A percentile compares a stretch with the other conserved stretches of the same genome.
Conservation (phyloP, 169 alveolate genomes). For the Gregarina niphandrodes region DNA sequence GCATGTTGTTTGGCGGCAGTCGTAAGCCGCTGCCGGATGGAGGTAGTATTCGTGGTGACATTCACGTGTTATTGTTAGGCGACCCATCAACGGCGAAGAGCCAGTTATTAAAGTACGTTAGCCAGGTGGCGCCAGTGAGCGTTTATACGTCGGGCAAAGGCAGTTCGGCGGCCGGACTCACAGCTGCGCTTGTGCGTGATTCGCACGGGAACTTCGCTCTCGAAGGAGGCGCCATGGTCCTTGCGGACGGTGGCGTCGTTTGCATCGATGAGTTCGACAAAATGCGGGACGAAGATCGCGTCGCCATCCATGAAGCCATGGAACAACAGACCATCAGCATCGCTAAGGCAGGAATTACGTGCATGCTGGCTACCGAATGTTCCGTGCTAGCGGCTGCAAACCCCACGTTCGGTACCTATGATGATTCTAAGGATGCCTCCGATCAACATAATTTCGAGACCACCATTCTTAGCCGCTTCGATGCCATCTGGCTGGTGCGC, state of each 20-base stretch:
- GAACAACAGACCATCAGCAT: conserved; percentile 96
- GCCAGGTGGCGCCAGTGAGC: conserved; percentile 86
- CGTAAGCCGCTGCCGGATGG: conserved; percentile 79
- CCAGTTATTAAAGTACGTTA: conserved; percentile 82
- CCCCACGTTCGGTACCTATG: conserved; percentile 91
- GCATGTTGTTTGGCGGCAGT: conserved; percentile 95
- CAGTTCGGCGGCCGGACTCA: conserved; percentile 96
- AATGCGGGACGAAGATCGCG: conserved; percentile 95
- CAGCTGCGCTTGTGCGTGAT: conserved; percentile 87
- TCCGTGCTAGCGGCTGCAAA: conserved; percentile 98
- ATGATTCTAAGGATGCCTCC: conserved; percentile 73
- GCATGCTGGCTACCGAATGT: conserved; percentile 63
- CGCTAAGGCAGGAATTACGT: conserved; percentile 98
- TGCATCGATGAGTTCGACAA: conserved; percentile 99
- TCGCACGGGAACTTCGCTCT: conserved; percentile 72
- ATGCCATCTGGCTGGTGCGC: conserved; percentile 78
- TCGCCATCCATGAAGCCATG: conserved; percentile 99
- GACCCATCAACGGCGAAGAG: conserved; percentile 98
- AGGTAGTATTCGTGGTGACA: conserved; percentile 57
- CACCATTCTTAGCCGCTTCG: conserved; percentile 86
- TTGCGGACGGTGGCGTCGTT: conserved; percentile 86
- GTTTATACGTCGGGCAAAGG: conserved; percentile 98
- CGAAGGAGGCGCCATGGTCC: conserved; percentile 99
- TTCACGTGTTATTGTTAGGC: conserved; percentile 63
- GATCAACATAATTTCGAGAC: conserved; percentile 94